Percentiles rank a stretch among this genome's conserved stretches.
Evolutionary conservation across 208 protist genomes (phyloP).

Genomic region (Wallacemonas sp.): DNA sequence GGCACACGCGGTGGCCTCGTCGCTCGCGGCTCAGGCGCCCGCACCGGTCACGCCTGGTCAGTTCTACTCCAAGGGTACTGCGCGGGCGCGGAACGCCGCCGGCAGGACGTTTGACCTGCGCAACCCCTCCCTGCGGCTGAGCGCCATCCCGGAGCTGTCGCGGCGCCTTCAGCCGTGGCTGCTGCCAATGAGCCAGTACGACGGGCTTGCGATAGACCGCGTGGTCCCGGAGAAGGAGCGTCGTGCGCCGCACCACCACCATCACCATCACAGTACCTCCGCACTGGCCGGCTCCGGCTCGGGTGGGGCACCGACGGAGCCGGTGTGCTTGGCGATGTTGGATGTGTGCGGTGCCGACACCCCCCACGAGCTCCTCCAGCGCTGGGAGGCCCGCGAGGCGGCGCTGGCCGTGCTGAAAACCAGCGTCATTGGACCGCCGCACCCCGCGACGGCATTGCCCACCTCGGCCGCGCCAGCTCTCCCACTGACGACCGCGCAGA

Average conservation of each 20-base stretch:
- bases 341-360: slow-evolving; percentile 67
- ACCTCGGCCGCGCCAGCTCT: not conserved
- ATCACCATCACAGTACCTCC: not conserved
- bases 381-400: slow-evolving; percentile 50
- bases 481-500: not conserved
- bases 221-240: slow-evolving; percentile 53
- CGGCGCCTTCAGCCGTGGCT: slow-evolving; percentile 64
- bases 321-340: slow-evolving; percentile 23
- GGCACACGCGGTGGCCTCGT: not conserved
- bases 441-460: slow-evolving; percentile 10
- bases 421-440: not conserved
- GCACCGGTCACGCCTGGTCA: not conserved
- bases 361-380: slow-evolving; percentile 50
- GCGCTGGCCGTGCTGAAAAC: slow-evolving; percentile 21
- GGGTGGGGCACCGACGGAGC: slow-evolving; percentile 5
- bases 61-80: slow-evolving; percentile 19
- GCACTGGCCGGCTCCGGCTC: not conserved
- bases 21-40: not conserved
- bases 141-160: slow-evolving; percentile 40
- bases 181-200: slow-evolving; percentile 27
- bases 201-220: slow-evolving; percentile 58
- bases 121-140: slow-evolving; percentile 37
- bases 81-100: not conserved
- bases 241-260: slow-evolving; percentile 9
- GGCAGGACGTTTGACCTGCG: slow-evolving; percentile 26